These are phyloP conservation scores for Penicillium sp. DNA, from an alignment of 2,329 filamentous ascomycete genomes.

Conservation along the genomic window DNA sequence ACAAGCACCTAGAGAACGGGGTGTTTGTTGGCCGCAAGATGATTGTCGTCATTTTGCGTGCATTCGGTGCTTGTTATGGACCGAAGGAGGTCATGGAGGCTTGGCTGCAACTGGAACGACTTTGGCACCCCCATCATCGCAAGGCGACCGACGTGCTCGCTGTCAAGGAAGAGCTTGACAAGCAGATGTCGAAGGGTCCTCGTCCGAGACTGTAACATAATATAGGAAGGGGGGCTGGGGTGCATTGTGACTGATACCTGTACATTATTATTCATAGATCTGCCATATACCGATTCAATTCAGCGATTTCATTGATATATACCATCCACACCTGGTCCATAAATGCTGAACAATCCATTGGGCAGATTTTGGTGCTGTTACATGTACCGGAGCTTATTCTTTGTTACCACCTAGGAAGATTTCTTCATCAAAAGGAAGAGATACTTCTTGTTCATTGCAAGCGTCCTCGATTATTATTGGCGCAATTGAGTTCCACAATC, in stretches of 20 bases:
- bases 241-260: constrained; percentile 19
- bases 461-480: no score
- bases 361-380: no score
- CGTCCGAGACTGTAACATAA: constrained; percentile 15
- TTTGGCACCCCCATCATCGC: constrained; percentile 42
- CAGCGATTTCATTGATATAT: constrained; percentile 6
- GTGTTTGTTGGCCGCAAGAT: constrained; percentile 46
- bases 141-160: constrained; percentile 38
- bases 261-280: constrained; percentile 34
- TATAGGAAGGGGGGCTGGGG: background rate
- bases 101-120: constrained; percentile 42
- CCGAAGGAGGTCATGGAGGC: constrained; percentile 39
- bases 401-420: no score
- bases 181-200: constrained; percentile 31
- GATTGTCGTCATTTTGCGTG: constrained; percentile 41
- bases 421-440: no score
- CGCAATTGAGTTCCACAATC: no score
- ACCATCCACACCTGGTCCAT: no score
- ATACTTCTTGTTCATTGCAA: no score
- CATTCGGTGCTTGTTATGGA: constrained; percentile 42
- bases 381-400: no score
- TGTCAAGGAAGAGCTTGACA: constrained; percentile 41
- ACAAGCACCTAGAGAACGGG: constrained; percentile 39
- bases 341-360: no score
- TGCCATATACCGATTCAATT: constrained; percentile 21